phyloP scores from a whole-genome alignment of 1,284 basidiomycete species.

The Pyrrhoderma noxium region DNA sequence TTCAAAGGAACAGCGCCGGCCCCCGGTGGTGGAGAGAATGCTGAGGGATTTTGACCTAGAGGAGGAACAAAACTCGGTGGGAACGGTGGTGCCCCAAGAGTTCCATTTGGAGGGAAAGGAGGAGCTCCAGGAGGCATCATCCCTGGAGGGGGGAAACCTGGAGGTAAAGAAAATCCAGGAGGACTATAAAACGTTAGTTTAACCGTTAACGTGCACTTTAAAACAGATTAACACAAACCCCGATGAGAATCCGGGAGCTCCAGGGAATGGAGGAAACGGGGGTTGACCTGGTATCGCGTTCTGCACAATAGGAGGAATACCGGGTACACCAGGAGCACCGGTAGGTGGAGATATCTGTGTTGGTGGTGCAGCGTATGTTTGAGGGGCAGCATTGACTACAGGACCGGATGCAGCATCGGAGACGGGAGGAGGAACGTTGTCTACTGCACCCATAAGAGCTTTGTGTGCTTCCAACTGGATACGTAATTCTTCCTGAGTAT shows the following conservation, averaged over 20 bases:
- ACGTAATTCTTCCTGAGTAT: slow-evolving; percentile 79
- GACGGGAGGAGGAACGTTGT: slow-evolving; percentile 31
- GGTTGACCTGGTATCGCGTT: slow-evolving; percentile 28
- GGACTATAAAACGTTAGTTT: slow-evolving; percentile 27
- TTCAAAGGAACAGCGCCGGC: not conserved
- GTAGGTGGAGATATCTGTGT: slow-evolving; percentile 26
- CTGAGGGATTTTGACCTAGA: slow-evolving; percentile 9
- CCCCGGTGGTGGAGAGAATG: slow-evolving; percentile 23
- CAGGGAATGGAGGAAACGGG: slow-evolving; percentile 32
- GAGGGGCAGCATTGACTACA: slow-evolving; percentile 63
- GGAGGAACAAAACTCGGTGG: slow-evolving; percentile 17
- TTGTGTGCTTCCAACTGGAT: slow-evolving; percentile 87
- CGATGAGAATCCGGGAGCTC: slow-evolving; percentile 38
- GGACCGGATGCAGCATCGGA: slow-evolving; percentile 35
- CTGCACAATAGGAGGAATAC: slow-evolving; percentile 27
- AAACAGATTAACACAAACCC: slow-evolving; percentile 35
- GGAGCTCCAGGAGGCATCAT: slow-evolving; percentile 19
- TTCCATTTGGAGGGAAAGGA: slow-evolving; percentile 21
- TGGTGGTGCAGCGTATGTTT: slow-evolving; percentile 56
- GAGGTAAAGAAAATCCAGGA: slow-evolving; percentile 23
- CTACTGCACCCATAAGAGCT: slow-evolving; percentile 77
- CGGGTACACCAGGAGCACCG: slow-evolving; percentile 31
- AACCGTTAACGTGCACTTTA: not conserved
- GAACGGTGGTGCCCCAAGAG: slow-evolving; percentile 22
- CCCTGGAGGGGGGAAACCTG: slow-evolving; percentile 23